Base-by-base conservation (phyloP, 1,284 basidiomycete species). In the Pholiota adiposa region DNA sequence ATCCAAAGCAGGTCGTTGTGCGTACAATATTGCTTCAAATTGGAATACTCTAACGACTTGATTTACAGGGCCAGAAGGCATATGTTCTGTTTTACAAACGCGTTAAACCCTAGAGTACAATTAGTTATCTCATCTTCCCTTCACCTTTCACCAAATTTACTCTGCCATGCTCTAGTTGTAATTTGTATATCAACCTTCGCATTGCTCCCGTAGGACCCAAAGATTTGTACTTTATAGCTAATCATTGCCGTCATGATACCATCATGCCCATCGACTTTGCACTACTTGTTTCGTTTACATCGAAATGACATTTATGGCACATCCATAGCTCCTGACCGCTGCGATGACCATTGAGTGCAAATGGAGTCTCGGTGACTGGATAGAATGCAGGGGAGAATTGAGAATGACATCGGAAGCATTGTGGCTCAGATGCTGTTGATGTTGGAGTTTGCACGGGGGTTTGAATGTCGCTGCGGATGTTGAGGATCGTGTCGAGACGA, bases 1-100 rank as follows among this genome's bases (percentile, higher is more conserved):
- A 92, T 56, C 78, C 89, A 48, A 88, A 85, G 67, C 89, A 94
- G 70, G 90, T 96, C n/a, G 89, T 95, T 58, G 94, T 95, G 73
- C 69, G 92, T 89, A 8, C 36, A n/a, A 46, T 43, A n/a, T 59
- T 34, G 31, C 40, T 44, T 58, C 33, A 5, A 18, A 25, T 21
- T 18, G 11, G 11, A 31, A 19, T 55, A 23, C 44, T 48, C 38
- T 56, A 18, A 56, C 23, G 23, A 21, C 11, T 51, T 36, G 29
- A 43, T 55, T 48, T 11, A 59, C 73, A 95, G 93, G 90, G 87
- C 60, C 89, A 90, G 64, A 90, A 91, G 51, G 93, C 93, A 63
- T 96, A 96, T 71, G 92, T 96, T 60, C 77, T 96, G 75, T 95
- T 89, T 72, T 93, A 93, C 76, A 93, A 92, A 76, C 80, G 92